Percentiles rank a stretch among this genome's conserved stretches.
Evolutionary conservation across 2,329 filamentous ascomycete genomes (phyloP).

Genomic region (Blumeriella jaapii): DNA sequence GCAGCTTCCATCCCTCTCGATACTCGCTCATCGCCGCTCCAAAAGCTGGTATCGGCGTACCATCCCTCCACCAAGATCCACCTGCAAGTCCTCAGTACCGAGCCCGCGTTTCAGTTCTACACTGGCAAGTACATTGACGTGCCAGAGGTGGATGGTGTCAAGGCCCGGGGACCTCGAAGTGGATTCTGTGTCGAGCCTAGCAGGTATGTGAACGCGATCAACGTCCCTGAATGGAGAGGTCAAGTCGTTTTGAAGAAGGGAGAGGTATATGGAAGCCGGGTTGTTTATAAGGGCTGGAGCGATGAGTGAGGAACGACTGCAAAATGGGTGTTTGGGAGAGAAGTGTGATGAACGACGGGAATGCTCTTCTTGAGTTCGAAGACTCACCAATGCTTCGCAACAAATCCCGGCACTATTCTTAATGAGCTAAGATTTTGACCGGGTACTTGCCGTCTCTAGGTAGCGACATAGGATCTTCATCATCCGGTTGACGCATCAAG

Average conservation of each 20-base stretch:
- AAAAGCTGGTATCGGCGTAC: conserved; percentile 56
- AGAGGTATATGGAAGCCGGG: conserved; percentile 67
- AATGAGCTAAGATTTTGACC: too few species aligned
- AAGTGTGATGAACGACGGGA: too few species aligned
- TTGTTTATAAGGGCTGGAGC: conserved; percentile 79
- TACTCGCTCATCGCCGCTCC: conserved; percentile 44
- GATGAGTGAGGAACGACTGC: conserved; percentile 33
- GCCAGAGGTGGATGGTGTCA: conserved; percentile 48
- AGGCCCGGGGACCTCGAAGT: conserved; percentile 54
- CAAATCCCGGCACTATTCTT: too few species aligned
- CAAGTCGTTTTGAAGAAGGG: conserved; percentile 79
- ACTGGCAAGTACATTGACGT: conserved; percentile 79
- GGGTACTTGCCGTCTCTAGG: too few species aligned
- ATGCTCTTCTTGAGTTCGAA: too few species aligned
- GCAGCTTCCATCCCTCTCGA: conserved; percentile 35
- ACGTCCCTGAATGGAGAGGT: conserved; percentile 65
- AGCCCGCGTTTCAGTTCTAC: conserved; percentile 96
- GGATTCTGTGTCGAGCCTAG: conserved; percentile 91
- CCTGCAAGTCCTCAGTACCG: conserved; percentile 79
- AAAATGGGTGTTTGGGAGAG: too few species aligned
- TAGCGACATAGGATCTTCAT: too few species aligned
- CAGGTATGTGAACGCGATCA: conserved; percentile 80
- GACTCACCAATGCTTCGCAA: too few species aligned
- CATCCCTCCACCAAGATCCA: conserved; percentile 67
- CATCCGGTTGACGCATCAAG: too few species aligned